These are phyloP conservation scores for Papiliotrema laurentii DNA, from an alignment of 1,284 basidiomycete species.

Conservation along the genomic window DNA sequence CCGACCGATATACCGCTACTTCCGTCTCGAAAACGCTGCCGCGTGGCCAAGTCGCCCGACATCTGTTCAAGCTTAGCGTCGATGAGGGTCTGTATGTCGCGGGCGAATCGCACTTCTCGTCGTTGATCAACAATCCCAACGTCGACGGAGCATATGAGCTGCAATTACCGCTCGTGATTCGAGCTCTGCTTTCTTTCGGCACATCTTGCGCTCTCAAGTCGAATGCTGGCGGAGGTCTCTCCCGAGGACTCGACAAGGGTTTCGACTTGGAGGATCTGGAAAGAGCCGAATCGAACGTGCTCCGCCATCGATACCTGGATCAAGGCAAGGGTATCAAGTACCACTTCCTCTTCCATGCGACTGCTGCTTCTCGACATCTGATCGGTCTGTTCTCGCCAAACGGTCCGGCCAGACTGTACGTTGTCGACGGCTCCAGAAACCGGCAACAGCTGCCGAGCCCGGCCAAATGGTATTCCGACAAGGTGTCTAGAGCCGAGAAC, in stretches of 20 bases:
- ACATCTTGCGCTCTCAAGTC: conserved; percentile 72
- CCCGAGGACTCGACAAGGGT: conserved; percentile 74
- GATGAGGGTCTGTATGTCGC: conserved; percentile 78
- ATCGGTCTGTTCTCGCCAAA: conserved; percentile 79
- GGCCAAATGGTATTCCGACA: conserved; percentile 66
- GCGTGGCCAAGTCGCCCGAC: conserved; percentile 66
- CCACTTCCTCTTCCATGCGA: conserved; percentile 88
- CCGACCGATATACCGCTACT: conserved; percentile 64
- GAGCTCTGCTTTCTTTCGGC: conserved; percentile 79
- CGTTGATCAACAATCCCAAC: conserved; percentile 87
- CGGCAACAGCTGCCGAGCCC: conserved; percentile 77
- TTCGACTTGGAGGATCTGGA: conserved; percentile 83
- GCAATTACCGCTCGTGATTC: conserved; percentile 80
- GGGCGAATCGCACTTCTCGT: conserved; percentile 84
- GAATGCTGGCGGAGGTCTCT: conserved; percentile 64
- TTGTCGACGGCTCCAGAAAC: conserved; percentile 83
- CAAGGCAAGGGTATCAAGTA: conserved; percentile 70
- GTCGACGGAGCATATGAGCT: conserved; percentile 94
- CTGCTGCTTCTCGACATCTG: conserved; percentile 74
- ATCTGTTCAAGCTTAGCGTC: conserved; percentile 81
- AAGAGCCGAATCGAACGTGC: conserved; percentile 57
- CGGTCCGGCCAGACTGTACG: conserved; percentile 71
- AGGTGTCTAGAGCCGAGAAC: conserved; percentile 50
- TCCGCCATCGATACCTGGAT: conserved; percentile 70
- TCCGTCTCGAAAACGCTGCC: conserved; percentile 76